Conservation (phyloP, 1,284 basidiomycete species). For the Mycena citricolor region DNA sequence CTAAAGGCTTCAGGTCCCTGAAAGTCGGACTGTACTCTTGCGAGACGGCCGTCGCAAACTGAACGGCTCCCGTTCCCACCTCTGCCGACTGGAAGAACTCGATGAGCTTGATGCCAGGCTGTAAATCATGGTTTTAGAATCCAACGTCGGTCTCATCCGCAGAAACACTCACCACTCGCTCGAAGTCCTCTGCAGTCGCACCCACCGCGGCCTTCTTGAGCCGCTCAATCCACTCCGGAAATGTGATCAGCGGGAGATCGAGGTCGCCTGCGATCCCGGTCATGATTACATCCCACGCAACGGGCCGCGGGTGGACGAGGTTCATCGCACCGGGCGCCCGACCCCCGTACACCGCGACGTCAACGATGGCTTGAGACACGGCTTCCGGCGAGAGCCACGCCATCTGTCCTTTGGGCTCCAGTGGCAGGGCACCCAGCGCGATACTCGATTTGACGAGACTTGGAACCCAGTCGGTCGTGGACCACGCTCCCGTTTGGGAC, state of each 20-base stretch:
- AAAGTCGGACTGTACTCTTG: slow-evolving; percentile 27
- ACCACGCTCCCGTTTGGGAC: slow-evolving; percentile 40
- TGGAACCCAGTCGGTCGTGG: slow-evolving; percentile 44
- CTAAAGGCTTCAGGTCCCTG: slow-evolving; percentile 14
- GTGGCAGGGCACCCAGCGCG: slow-evolving; percentile 27
- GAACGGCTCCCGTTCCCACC: slow-evolving; percentile 26
- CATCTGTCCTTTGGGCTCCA: slow-evolving; percentile 26
- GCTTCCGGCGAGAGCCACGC: slow-evolving; percentile 36
- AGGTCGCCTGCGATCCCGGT: slow-evolving; percentile 26
- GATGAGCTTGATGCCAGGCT: slow-evolving; percentile 38
- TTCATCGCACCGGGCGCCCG: slow-evolving; percentile 14
- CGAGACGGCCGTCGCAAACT: slow-evolving; percentile 27
- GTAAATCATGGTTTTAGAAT: too few species aligned
- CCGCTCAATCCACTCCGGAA: slow-evolving; percentile 32
- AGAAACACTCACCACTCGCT: slow-evolving; percentile 28
- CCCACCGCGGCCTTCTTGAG: slow-evolving; percentile 26
- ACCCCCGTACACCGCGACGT: slow-evolving; percentile 30
- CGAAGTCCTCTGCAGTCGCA: slow-evolving; percentile 22
- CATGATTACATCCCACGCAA: slow-evolving; percentile 27
- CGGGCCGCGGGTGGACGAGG: slow-evolving; percentile 31
- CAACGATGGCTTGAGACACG: slow-evolving; percentile 32
- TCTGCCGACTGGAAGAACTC: slow-evolving; percentile 32
- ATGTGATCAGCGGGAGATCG: slow-evolving; percentile 29
- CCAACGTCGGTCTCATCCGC: too few species aligned
- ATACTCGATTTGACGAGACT: slow-evolving; percentile 36